A percentile compares a stretch with the other conserved stretches of the same genome.
Conservation (phyloP, 2,329 filamentous ascomycete species). For the Lasiodiplodia hormozganensis region DNA sequence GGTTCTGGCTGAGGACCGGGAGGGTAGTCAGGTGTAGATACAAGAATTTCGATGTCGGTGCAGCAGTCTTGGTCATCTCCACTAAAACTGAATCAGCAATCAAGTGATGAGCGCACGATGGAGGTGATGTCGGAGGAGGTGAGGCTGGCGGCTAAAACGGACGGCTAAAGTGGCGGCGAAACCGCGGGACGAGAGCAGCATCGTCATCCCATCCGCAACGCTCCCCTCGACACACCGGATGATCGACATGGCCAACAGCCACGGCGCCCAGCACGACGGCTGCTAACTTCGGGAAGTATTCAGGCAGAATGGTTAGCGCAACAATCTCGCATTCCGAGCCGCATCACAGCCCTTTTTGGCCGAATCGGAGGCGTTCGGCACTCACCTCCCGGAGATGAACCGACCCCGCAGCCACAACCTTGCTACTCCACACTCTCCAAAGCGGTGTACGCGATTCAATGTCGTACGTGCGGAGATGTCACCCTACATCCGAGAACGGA, state of each 20-base stretch:
- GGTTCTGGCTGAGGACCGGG: not conserved
- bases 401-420: constrained; percentile 12
- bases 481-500: not conserved
- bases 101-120: not conserved
- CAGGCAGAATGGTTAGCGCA: constrained; percentile 17
- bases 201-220: no score
- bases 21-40: not conserved
- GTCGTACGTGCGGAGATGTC: constrained; percentile 18
- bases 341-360: not conserved
- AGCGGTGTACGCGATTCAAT: not conserved
- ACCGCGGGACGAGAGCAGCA: not conserved
- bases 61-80: not conserved
- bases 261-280: not conserved
- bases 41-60: not conserved
- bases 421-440: constrained; percentile 2
- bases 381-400: constrained; percentile 7
- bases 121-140: not conserved
- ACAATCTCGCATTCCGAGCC: not conserved
- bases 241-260: constrained; percentile 12
- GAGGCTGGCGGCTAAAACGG: constrained; percentile 6
- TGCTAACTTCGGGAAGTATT: constrained; percentile 6
- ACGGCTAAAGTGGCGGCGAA: constrained; percentile 15
- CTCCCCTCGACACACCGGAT: not conserved
- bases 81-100: not conserved
- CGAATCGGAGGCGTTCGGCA: constrained; percentile 13